These are phyloP conservation scores for Adansonia gregorii DNA, from an alignment of 441 rosid species.

Conservation along the genomic window DNA sequence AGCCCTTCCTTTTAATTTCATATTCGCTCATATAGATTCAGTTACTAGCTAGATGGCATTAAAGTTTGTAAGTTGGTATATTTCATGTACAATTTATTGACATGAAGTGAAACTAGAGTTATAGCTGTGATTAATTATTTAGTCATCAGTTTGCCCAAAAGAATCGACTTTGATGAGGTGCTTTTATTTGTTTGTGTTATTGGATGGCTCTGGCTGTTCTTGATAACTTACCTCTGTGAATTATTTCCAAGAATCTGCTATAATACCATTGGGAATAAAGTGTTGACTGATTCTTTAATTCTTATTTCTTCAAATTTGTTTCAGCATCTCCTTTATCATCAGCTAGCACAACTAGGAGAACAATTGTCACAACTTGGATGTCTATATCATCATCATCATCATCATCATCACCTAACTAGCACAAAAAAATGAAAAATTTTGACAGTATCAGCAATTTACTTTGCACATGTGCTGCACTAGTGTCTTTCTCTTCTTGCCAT, in stretches of 20 bases:
- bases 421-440: no score
- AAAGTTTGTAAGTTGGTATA: slow-evolving; percentile 37
- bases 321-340: neutral
- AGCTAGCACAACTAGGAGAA: neutral
- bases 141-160: slow-evolving; percentile 17
- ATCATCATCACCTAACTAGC: no score
- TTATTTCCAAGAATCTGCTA: slow-evolving; percentile 21
- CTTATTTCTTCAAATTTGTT: slow-evolving; percentile 14
- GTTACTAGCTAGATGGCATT: slow-evolving; percentile 29
- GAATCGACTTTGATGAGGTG: slow-evolving; percentile 6
- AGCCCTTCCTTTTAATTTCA: slow-evolving; percentile 34
- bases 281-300: slow-evolving; percentile 22
- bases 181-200: slow-evolving; percentile 2
- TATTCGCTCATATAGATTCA: slow-evolving; percentile 33
- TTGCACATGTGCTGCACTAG: no score
- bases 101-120: slow-evolving; percentile 37
- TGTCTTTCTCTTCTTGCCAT: no score
- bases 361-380: no score
- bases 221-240: slow-evolving; percentile 1
- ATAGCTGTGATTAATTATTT: slow-evolving; percentile 37
- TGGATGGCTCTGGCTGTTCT: slow-evolving; percentile 21
- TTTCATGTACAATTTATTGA: slow-evolving; percentile 33
- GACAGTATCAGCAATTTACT: no score
- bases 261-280: slow-evolving; percentile 28
- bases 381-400: no score